A percentile compares a stretch with the other conserved stretches of the same genome.
Conservation (phyloP, 164 flowering plant genomes). For the Paratinospora sagittata region DNA sequence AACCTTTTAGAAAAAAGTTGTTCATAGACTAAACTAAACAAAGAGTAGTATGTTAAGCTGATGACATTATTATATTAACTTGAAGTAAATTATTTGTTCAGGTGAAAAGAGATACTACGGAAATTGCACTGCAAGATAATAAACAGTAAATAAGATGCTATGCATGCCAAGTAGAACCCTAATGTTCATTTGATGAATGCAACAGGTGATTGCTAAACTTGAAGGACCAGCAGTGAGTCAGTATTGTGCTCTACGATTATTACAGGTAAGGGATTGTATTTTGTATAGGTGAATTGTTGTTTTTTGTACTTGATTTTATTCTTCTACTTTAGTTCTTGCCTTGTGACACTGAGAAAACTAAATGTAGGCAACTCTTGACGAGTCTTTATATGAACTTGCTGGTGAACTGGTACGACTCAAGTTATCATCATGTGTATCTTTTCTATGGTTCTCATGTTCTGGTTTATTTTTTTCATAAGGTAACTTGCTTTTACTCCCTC, state of each 20-base stretch:
- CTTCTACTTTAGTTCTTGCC: background rate
- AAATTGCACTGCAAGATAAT: no score
- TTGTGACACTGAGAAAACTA: background rate
- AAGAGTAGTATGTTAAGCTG: no score
- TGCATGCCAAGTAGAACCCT: background rate
- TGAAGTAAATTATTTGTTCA: no score
- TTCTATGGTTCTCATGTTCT: slow-evolving; percentile 4
- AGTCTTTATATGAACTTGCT: slow-evolving; percentile 94
- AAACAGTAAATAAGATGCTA: no score
- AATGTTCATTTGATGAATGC: slow-evolving; percentile 12
- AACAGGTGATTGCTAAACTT: slow-evolving; percentile 94
- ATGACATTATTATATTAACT: no score
- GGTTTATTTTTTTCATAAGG: background rate
- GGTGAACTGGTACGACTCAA: slow-evolving; percentile 84
- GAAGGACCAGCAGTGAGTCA: slow-evolving; percentile 99
- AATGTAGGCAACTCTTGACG: slow-evolving; percentile 91
- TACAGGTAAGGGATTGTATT: slow-evolving; percentile 48
- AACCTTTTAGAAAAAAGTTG: no score
- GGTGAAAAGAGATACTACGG: no score
- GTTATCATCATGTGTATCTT: background rate
- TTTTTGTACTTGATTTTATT: slow-evolving; percentile 2
- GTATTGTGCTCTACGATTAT: slow-evolving; percentile 84
- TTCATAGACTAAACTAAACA: no score
- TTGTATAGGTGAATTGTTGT: background rate
- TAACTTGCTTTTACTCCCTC: background rate